Evolutionary conservation across 352 stramenopile species (phyloP).

Genomic region (Phytopythium chamaehyphon): DNA sequence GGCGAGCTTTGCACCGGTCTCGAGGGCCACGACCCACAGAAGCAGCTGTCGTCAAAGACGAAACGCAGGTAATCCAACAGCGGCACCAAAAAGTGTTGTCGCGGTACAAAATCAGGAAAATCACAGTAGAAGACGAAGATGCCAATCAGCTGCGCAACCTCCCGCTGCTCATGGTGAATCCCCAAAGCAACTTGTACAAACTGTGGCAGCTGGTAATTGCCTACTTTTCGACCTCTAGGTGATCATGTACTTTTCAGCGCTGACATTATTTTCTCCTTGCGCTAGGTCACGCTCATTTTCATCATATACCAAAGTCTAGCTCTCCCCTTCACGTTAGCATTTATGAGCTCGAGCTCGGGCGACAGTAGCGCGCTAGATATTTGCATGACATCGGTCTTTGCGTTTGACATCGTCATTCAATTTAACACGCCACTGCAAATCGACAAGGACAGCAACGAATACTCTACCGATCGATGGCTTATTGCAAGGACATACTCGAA

Average conservation of each 20-base stretch:
- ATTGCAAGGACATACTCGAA: conserved; percentile 55
- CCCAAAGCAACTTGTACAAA: conserved; percentile 63
- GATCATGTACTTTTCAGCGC: no score
- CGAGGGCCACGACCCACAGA: conserved; percentile 2
- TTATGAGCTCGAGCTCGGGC: conserved; percentile 31
- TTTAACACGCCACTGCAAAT: conserved; percentile 64
- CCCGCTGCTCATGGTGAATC: conserved; percentile 57
- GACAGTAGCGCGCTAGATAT: conserved; percentile 45
- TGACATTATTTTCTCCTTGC: no score
- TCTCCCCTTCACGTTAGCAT: conserved; percentile 62
- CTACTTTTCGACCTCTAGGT: no score
- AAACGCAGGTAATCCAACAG: conserved; percentile 49
- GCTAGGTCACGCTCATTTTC: conserved; percentile 56
- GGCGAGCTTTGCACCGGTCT: conserved; percentile 36
- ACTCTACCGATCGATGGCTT: conserved; percentile 53
- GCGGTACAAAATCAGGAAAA: conserved; percentile 69
- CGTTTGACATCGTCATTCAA: conserved; percentile 62
- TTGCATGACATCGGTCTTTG: conserved; percentile 66
- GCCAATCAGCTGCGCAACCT: conserved; percentile 31
- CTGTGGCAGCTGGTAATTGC: conserved; percentile 66
- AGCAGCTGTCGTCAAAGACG: conserved; percentile 16
- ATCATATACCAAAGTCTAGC: conserved; percentile 81
- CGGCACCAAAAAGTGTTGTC: conserved; percentile 73
- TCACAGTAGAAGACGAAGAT: conserved; percentile 39
- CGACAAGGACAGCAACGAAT: conserved; percentile 37